A percentile compares a stretch with the other conserved stretches of the same genome.
phyloP scores from a whole-genome alignment of 495 filamentous ascomycete species.

The Penicillium malachiteum region DNA sequence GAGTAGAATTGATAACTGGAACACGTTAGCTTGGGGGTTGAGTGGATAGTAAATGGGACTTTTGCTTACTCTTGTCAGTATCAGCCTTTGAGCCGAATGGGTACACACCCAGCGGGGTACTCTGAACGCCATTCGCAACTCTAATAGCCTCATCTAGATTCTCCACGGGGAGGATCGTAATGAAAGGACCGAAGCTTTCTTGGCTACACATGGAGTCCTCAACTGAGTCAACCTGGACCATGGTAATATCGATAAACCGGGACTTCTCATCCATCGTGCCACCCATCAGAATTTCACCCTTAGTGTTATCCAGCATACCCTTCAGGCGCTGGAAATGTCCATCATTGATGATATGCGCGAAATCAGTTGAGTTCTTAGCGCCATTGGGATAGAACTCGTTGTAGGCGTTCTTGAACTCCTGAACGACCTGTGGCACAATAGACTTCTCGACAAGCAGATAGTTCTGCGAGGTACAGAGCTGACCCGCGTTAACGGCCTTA shows the following conservation, averaged over 20 bases:
- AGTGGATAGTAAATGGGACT: not conserved
- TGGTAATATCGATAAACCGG: constrained; percentile 81
- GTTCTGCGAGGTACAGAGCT: constrained; percentile 87
- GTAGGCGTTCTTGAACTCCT: constrained; percentile 68
- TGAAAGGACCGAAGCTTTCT: constrained; percentile 89
- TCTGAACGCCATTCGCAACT: constrained; percentile 71
- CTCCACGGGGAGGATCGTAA: constrained; percentile 72
- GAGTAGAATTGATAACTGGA: constrained; percentile 59
- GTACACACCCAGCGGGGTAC: constrained; percentile 78
- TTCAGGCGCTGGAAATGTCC: constrained; percentile 80
- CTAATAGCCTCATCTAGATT: constrained; percentile 78
- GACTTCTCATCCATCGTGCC: constrained; percentile 77
- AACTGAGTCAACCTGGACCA: constrained; percentile 70
- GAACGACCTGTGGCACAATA: constrained; percentile 68
- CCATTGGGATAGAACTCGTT: constrained; percentile 85
- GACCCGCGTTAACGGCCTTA: constrained; percentile 81
- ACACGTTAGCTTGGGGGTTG: constrained; percentile 13
- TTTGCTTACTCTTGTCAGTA: constrained; percentile 59
- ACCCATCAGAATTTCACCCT: constrained; percentile 82
- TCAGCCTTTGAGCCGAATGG: constrained; percentile 79
- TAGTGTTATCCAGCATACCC: constrained; percentile 76
- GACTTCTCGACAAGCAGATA: constrained; percentile 80
- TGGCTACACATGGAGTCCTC: constrained; percentile 75
- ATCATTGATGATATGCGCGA: constrained; percentile 74
- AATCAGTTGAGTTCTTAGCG: constrained; percentile 69